Evolutionary conservation across 2,329 filamentous ascomycete genomes (phyloP).

Genomic region (Scortechinia acanthostroma): DNA sequence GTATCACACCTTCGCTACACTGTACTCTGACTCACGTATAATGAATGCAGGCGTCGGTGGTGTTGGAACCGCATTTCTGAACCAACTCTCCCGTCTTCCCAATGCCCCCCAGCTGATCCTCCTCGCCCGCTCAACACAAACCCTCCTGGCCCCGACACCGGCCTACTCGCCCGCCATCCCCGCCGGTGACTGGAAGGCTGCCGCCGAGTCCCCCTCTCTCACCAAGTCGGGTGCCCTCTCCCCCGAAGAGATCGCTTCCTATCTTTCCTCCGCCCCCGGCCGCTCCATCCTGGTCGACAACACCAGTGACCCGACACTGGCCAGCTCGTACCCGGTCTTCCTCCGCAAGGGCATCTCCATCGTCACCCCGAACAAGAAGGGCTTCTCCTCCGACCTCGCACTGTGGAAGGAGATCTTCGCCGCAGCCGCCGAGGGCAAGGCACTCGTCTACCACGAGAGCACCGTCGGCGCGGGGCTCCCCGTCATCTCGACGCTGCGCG

Average conservation of each 20-base stretch:
- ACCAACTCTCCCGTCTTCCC: constrained; percentile 46
- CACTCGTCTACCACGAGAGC: constrained; percentile 66
- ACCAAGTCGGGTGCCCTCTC: constrained; percentile 43
- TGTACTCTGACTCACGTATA: background rate
- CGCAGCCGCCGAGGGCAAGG: constrained; percentile 40
- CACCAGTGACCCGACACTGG: constrained; percentile 60
- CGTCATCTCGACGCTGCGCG: constrained; percentile 63
- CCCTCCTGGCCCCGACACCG: constrained; percentile 57
- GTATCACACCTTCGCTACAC: background rate
- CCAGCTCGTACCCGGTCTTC: constrained; percentile 57
- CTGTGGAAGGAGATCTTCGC: constrained; percentile 63
- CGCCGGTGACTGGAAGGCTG: constrained; percentile 40
- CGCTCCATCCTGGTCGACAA: constrained; percentile 66
- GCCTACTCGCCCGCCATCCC: constrained; percentile 50
- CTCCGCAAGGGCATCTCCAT: constrained; percentile 59
- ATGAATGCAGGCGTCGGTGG: constrained; percentile 53
- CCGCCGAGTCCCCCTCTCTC: constrained; percentile 41
- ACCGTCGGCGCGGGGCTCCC: constrained; percentile 69
- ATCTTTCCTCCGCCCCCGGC: constrained; percentile 53
- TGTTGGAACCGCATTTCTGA: constrained; percentile 62
- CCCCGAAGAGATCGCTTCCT: constrained; percentile 48
- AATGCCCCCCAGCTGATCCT: constrained; percentile 47
- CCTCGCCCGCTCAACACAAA: constrained; percentile 32
- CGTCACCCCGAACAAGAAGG: constrained; percentile 73
- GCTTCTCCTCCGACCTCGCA: constrained; percentile 52